Evolutionary conservation across 2,329 filamentous ascomycete genomes (phyloP).

Genomic region (Myriangium duriaei): DNA sequence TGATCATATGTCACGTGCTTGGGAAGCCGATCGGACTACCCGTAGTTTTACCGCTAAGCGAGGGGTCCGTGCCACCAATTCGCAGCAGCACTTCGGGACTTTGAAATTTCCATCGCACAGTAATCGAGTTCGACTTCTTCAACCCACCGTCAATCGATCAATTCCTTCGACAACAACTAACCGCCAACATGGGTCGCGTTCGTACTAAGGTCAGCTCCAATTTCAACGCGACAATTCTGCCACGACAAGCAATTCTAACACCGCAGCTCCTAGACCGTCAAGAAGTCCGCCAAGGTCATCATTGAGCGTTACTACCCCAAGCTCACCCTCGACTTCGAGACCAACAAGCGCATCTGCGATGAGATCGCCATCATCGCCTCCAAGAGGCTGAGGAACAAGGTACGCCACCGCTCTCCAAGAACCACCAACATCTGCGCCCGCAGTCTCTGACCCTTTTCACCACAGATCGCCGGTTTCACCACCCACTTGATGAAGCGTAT

Average conservation of each 20-base stretch:
- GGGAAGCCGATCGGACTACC: not conserved
- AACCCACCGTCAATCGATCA: constrained; percentile 4
- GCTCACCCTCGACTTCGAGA: constrained; percentile 99
- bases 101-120: constrained; percentile 4
- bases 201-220: constrained; percentile 31
- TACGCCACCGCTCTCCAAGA: too few species aligned
- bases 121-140: constrained; percentile 8
- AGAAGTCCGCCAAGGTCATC: constrained; percentile 96
- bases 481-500: constrained; percentile 99
- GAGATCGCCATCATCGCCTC: constrained; percentile 98
- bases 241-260: not conserved
- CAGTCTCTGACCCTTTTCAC: too few species aligned
- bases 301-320: constrained; percentile 94
- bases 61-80: constrained; percentile 1
- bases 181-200: constrained; percentile 43
- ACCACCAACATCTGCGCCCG: not conserved
- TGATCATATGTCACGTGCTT: too few species aligned
- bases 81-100: not conserved
- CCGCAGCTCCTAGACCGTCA: constrained; percentile 45
- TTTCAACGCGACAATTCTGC: constrained; percentile 1
- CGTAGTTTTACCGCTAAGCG: constrained; percentile 8
- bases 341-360: constrained; percentile 99
- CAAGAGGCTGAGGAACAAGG: constrained; percentile 99
- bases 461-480: constrained; percentile 90
- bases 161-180: constrained; percentile 14